Conservation (phyloP, 2,329 filamentous ascomycete genomes). For the Tolypocladium album region DNA sequence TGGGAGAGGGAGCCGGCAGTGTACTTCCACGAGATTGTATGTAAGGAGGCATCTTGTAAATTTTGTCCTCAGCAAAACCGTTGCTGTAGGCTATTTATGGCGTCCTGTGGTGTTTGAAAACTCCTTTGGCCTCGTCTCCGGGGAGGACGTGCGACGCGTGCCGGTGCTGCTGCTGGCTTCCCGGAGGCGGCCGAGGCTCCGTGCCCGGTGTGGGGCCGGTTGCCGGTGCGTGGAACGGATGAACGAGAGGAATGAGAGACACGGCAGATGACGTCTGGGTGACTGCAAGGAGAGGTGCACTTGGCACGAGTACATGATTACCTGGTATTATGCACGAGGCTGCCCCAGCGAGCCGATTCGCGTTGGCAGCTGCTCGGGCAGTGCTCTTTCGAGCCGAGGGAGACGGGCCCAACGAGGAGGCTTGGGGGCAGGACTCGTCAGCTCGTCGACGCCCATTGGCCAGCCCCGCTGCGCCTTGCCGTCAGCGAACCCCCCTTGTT, state of each 20-base stretch:
- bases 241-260: not conserved
- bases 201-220: not conserved
- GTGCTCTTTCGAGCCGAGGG: not conserved
- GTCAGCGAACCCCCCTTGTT: not conserved
- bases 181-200: not conserved
- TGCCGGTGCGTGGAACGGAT: not conserved
- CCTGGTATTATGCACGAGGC: no score
- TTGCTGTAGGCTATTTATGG: not conserved
- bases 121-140: not conserved
- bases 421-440: conserved; percentile 20
- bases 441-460: conserved; percentile 19
- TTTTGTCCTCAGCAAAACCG: not conserved
- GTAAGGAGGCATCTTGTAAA: not conserved
- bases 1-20: not conserved
- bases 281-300: not conserved
- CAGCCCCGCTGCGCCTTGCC: not conserved
- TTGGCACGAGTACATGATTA: no score
- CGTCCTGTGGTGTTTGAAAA: not conserved
- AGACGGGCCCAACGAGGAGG: not conserved
- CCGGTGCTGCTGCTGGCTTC: not conserved
- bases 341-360: not conserved
- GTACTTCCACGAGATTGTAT: not conserved
- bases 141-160: no score
- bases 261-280: not conserved
- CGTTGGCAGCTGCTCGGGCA: no score